A percentile compares a stretch with the other conserved stretches of the same genome.
Evolutionary conservation across 352 stramenopile genomes (phyloP).

Genomic region (Globisporangium emineosum): DNA sequence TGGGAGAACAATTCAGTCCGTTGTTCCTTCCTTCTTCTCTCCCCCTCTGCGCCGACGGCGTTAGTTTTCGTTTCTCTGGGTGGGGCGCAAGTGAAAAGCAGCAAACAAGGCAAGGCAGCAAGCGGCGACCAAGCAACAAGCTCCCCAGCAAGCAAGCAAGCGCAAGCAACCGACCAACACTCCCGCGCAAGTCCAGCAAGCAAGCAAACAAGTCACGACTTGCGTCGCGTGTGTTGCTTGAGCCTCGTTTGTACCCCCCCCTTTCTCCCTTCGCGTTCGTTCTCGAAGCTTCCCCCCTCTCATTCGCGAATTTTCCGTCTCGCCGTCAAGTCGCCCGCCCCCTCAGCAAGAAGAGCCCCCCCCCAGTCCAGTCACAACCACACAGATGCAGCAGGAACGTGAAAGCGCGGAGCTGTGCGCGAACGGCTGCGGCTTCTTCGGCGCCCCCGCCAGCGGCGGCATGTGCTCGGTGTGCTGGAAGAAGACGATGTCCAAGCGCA

Average conservation of each 20-base stretch:
- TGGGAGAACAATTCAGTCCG: neutral
- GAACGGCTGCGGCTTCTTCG: constrained; percentile 81
- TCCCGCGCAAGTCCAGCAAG: neutral
- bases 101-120: neutral
- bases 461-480: constrained; percentile 88
- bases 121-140: neutral
- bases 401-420: constrained; percentile 70
- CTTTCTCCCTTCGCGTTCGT: constrained; percentile 1
- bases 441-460: constrained; percentile 54
- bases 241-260: constrained; percentile 4
- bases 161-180: constrained; percentile 1
- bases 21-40: neutral
- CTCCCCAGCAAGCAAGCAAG: neutral
- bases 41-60: constrained; percentile 2
- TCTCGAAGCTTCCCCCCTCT: constrained; percentile 7
- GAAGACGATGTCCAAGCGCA: constrained; percentile 77
- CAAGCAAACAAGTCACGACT: neutral
- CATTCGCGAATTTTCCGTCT: constrained; percentile 6
- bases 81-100: constrained; percentile 27
- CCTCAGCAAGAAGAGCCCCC: neutral
- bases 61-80: constrained; percentile 70
- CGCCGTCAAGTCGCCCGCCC: neutral
- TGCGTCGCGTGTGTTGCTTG: neutral
- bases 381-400: constrained; percentile 76
- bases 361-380: neutral